phyloP scores from a whole-genome alignment of 108 stramenopile species.

The Aurantiochytrium sp. region DNA sequence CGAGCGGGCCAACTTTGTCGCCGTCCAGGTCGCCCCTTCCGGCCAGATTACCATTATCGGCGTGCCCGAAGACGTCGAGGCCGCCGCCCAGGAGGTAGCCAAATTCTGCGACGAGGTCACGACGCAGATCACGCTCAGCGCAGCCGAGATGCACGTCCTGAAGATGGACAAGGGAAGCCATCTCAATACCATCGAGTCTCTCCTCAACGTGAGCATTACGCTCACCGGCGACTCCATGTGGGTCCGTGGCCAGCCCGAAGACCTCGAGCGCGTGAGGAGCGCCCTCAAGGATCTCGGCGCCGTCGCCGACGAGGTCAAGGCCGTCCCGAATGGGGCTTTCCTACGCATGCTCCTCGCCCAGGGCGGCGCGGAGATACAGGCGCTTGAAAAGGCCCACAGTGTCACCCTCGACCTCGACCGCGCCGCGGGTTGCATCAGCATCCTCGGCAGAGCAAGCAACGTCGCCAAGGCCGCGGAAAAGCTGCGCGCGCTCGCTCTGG shows the following conservation, averaged over 20 bases:
- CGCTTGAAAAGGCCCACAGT: background rate
- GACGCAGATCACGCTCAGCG: background rate
- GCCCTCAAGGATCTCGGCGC: background rate
- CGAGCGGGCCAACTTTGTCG: background rate
- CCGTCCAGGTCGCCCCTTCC: background rate
- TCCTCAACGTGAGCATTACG: background rate
- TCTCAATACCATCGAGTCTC: constrained; percentile 2
- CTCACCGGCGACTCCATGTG: background rate
- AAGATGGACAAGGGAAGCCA: background rate
- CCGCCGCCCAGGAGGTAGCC: background rate
- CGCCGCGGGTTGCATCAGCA: background rate
- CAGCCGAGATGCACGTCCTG: background rate
- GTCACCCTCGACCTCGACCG: constrained; percentile 13
- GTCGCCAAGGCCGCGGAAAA: background rate
- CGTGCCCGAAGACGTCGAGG: background rate
- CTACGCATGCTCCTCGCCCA: background rate
- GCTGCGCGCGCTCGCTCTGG: background rate
- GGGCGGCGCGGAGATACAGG: background rate
- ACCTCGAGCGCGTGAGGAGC: background rate
- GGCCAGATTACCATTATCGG: background rate
- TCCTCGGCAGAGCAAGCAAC: background rate
- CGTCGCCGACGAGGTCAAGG: background rate
- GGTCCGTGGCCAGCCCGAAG: background rate
- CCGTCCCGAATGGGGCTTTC: background rate
- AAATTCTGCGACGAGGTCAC: background rate